Percentiles rank a stretch among this genome's conserved stretches.
Conservation (phyloP, 139 green algal genomes). For the Picochlorum sp. region DNA sequence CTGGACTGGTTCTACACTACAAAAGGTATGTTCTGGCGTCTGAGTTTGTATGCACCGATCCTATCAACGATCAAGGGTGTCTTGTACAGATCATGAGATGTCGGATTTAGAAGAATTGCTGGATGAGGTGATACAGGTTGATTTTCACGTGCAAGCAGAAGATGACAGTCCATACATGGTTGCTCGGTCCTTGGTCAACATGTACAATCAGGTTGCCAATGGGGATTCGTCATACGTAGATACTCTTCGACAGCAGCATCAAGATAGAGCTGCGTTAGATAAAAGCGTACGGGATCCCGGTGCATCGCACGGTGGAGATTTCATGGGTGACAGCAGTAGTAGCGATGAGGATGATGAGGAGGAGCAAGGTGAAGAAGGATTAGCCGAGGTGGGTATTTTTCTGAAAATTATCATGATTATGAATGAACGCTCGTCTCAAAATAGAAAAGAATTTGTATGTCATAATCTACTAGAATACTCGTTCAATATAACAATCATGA, state of each 20-base stretch:
- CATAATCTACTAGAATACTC: no score
- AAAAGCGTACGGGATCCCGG: no score
- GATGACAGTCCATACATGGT: constrained; percentile 37
- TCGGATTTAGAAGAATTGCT: constrained; percentile 25
- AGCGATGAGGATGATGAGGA: constrained; percentile 15
- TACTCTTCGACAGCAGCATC: constrained; percentile 5
- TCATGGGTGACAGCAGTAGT: constrained; percentile 7
- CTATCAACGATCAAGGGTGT: neutral
- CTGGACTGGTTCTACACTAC: constrained; percentile 77
- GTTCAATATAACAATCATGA: no score
- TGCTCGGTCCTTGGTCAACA: constrained; percentile 28
- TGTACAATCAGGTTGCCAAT: constrained; percentile 32
- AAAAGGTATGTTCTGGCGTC: constrained; percentile 42
- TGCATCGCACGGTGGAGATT: constrained; percentile 15
- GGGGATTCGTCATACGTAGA: constrained; percentile 29
- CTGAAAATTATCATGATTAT: neutral
- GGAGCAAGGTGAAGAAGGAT: neutral
- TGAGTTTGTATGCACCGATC: neutral
- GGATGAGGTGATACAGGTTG: constrained; percentile 28
- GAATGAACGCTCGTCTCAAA: no score
- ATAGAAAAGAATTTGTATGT: no score
- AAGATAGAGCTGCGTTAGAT: constrained; percentile 1
- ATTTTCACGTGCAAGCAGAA: constrained; percentile 37
- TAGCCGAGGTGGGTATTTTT: neutral
- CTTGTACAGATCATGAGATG: constrained; percentile 24